Evolutionary conservation across 768 basidiomycete genomes (phyloP).

Genomic region (Exidia glandulosa): DNA sequence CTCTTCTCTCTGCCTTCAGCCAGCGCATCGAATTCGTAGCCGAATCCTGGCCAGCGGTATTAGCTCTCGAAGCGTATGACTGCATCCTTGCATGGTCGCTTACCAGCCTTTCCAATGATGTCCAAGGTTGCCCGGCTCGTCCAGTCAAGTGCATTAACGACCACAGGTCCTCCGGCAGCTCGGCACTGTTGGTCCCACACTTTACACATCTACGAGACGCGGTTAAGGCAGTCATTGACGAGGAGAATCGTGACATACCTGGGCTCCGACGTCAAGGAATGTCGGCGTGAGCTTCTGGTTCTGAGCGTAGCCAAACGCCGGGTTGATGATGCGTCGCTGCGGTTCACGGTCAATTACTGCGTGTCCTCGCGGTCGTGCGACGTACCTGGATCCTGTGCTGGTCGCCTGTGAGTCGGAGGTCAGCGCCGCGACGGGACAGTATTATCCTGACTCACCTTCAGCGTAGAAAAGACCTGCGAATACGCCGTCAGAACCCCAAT

Average conservation of each 20-base stretch:
- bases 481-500: neutral
- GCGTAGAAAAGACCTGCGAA: conserved; percentile 38
- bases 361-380: no score
- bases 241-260: conserved; percentile 21
- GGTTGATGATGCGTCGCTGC: conserved; percentile 25
- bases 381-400: neutral
- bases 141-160: conserved; percentile 3
- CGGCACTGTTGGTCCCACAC: conserved; percentile 5
- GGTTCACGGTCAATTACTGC: neutral
- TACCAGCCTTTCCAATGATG: conserved; percentile 15
- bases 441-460: conserved; percentile 16
- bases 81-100: no score
- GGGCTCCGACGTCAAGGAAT: conserved; percentile 43
- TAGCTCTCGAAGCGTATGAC: no score
- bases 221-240: neutral
- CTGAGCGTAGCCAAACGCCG: conserved; percentile 52
- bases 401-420: neutral
- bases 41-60: conserved; percentile 17
- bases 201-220: conserved; percentile 11
- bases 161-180: neutral
- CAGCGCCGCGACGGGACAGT: neutral
- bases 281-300: conserved; percentile 45
- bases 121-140: conserved; percentile 11
- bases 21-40: conserved; percentile 23
- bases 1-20: conserved; percentile 14